Base-by-base conservation (phyloP, 179 eudicot species). In the Carnegiea gigantea region DNA sequence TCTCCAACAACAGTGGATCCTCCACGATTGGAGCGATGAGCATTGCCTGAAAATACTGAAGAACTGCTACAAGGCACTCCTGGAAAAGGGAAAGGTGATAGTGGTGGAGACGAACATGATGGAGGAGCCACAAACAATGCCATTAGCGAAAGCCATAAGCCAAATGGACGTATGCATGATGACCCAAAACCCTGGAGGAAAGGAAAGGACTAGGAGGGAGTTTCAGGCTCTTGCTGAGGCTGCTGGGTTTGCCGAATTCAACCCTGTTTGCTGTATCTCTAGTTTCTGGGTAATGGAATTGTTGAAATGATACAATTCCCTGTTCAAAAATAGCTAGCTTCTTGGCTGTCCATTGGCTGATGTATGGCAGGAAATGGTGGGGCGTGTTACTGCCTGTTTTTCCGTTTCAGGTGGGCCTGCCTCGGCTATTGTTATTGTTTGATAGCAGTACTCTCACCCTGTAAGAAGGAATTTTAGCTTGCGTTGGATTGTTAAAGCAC, bases 121-220 rank as follows among this genome's bases (percentile, higher is more conserved):
- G 0, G 89, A 88, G 0, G 77, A 78, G 60, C 87, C 89, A 3
- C 83, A 86, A 18, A 81, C 51, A 2, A 84, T 81, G 10, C 15
- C 72, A 0, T 70, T 68, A 3, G 85, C 87, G 5, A 80, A 76
- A 49, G 83, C 30, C 26, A 48, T 64, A 1, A 75, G 81, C 17
- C 30, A 57, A 15, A 20, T 71, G 10, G 90, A 91, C 65, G 10
- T 87, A 21, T 0, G 15, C 0, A 88, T 88, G 89, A 77, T 88
- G 88, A 20, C 84, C 1, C 53, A 62, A 40, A 83, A 68, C 23
- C 78, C 83, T 0, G 92, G 90, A 36, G 92, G 92, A 12, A 91
- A 84, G 51, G 93, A 89, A 82, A 88, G 93, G 86, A 86, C 92
- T 0, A n/a, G 40, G 20, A 87, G 84, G 64, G 92, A 91, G 57